These are phyloP conservation scores for Cicer chorassanicum DNA, from an alignment of 306 rosid species.

Conservation along the genomic window DNA sequence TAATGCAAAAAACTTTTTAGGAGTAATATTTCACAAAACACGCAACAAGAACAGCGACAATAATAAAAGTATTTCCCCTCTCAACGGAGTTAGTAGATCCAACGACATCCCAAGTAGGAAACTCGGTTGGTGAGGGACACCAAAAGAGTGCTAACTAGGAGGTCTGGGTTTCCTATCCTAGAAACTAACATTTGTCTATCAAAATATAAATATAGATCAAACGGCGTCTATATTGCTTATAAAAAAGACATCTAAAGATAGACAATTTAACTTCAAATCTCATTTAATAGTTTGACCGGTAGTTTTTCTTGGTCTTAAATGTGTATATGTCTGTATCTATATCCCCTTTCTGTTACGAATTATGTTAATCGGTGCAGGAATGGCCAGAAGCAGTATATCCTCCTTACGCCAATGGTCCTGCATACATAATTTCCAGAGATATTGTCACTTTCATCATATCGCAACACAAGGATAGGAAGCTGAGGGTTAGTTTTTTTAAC, in stretches of 20 bases:
- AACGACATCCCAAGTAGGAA: no score
- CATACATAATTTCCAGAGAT: constrained; percentile 79
- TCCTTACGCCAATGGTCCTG: constrained; percentile 97
- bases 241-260: background rate
- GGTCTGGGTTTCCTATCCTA: no score
- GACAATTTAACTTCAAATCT: background rate
- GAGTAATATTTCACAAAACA: background rate
- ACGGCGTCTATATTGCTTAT: background rate
- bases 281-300: background rate
- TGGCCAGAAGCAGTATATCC: constrained; percentile 97
- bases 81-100: background rate
- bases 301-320: constrained; percentile 1
- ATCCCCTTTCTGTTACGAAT: constrained; percentile 33
- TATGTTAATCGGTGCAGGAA: constrained; percentile 62
- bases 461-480: constrained; percentile 61
- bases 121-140: no score
- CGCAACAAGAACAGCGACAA: background rate
- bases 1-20: background rate
- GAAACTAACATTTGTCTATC: no score
- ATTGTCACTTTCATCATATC: constrained; percentile 70
- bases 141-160: no score
- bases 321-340: background rate
- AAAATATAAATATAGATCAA: background rate
- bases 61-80: background rate
- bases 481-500: constrained; percentile 69